phyloP scores from a whole-genome alignment of 2,329 filamentous ascomycete genomes.

The Cladosporium sphaerospermum region DNA sequence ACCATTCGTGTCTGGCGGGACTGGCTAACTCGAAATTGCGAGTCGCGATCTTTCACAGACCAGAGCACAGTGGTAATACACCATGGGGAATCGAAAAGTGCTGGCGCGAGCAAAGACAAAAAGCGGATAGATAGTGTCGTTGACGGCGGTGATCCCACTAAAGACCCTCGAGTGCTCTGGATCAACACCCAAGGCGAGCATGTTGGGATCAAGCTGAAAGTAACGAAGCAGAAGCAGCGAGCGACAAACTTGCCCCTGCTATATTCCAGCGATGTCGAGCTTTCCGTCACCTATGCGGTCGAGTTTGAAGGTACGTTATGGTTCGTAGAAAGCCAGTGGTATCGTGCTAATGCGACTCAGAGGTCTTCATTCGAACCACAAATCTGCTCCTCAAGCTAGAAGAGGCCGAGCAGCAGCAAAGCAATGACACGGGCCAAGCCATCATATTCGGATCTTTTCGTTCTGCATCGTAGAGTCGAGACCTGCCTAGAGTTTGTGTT shows the following conservation, averaged over 20 bases:
- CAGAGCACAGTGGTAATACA: slow-evolving; percentile 24
- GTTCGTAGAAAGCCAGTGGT: not conserved
- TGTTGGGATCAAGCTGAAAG: slow-evolving; percentile 63
- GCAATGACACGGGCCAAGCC: slow-evolving; percentile 57
- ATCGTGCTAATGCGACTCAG: slow-evolving; percentile 36
- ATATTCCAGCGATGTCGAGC: slow-evolving; percentile 54
- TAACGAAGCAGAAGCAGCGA: slow-evolving; percentile 47
- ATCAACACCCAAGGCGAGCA: slow-evolving; percentile 52
- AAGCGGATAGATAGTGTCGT: not conserved
- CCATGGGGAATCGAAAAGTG: slow-evolving; percentile 21
- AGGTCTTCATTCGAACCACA: slow-evolving; percentile 60
- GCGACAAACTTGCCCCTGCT: slow-evolving; percentile 46
- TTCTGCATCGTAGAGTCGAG: not conserved
- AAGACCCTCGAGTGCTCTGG: slow-evolving; percentile 56
- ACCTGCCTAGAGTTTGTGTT: too few relatives aligned
- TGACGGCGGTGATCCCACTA: slow-evolving; percentile 17
- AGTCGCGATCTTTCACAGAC: slow-evolving; percentile 26
- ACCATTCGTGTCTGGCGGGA: slow-evolving; percentile 65
- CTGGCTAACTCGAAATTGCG: slow-evolving; percentile 55
- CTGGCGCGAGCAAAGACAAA: slow-evolving; percentile 11
- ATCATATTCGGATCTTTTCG: slow-evolving; percentile 54
- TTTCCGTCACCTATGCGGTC: slow-evolving; percentile 63
- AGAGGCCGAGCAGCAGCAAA: slow-evolving; percentile 55
- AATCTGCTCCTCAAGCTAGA: slow-evolving; percentile 61
- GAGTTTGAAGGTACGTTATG: slow-evolving; percentile 60